phyloP scores from a whole-genome alignment of 2,329 filamentous ascomycete genomes.

The Aureobasidium sp. region DNA sequence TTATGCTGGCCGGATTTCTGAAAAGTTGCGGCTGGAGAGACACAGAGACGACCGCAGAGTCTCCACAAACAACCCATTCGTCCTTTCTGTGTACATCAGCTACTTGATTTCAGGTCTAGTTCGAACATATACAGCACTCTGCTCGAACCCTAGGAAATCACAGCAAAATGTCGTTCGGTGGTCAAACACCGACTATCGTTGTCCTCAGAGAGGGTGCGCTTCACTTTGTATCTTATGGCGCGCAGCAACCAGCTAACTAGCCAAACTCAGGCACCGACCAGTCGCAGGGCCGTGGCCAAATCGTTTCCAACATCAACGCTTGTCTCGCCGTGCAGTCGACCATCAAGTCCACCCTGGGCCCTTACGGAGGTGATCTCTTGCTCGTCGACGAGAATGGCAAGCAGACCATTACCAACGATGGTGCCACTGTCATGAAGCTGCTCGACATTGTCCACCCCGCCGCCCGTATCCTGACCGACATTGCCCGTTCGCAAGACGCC shows the following conservation, averaged over 20 bases:
- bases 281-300: slow-evolving; percentile 93
- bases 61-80: background rate
- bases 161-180: slow-evolving; percentile 77
- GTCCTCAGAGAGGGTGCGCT: slow-evolving; percentile 89
- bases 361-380: slow-evolving; percentile 92
- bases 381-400: slow-evolving; percentile 92
- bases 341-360: slow-evolving; percentile 90
- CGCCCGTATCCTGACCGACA: slow-evolving; percentile 93
- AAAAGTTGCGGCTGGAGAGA: slow-evolving; percentile 4
- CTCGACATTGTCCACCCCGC: slow-evolving; percentile 98
- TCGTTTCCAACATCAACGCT: slow-evolving; percentile 97
- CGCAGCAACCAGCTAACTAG: slow-evolving; percentile 8
- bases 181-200: slow-evolving; percentile 95
- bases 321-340: slow-evolving; percentile 93
- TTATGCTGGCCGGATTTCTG: background rate
- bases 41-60: background rate
- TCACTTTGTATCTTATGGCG: slow-evolving; percentile 13
- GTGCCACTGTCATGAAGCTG: slow-evolving; percentile 99
- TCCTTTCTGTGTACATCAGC: background rate
- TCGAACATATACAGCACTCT: background rate
- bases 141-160: background rate
- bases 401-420: slow-evolving; percentile 98
- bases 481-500: slow-evolving; percentile 96
- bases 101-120: background rate
- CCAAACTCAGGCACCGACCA: slow-evolving; percentile 71